phyloP scores from a whole-genome alignment of 768 basidiomycete genomes.

The Lactifluus hygrophoroides region DNA sequence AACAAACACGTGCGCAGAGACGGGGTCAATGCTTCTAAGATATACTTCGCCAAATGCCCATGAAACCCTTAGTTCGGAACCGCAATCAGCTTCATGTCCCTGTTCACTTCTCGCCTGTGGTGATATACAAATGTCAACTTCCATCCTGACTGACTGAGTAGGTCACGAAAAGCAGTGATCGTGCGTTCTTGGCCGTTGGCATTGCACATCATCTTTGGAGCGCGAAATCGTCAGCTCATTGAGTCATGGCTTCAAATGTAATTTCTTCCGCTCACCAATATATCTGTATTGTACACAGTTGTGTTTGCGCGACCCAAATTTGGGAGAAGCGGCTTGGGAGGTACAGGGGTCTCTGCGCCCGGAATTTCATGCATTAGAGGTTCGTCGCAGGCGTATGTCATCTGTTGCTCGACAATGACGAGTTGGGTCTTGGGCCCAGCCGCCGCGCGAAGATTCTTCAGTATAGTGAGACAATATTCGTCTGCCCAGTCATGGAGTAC shows the following conservation, averaged over 20 bases:
- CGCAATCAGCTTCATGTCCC: not conserved
- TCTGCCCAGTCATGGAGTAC: conserved; percentile 26
- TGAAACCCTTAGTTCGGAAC: not conserved
- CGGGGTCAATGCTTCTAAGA: too few relatives aligned
- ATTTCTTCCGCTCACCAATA: conserved; percentile 11
- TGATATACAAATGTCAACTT: not conserved
- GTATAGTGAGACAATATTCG: conserved; percentile 18
- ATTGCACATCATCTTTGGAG: not conserved
- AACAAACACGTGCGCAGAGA: too few relatives aligned
- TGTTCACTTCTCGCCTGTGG: not conserved
- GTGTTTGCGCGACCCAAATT: conserved; percentile 21
- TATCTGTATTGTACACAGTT: conserved; percentile 17
- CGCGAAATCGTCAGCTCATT: too few relatives aligned
- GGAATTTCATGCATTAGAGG: conserved; percentile 11
- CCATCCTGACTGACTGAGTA: not conserved
- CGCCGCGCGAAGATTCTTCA: conserved; percentile 1
- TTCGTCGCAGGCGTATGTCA: conserved; percentile 22
- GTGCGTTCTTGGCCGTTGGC: conserved; percentile 4
- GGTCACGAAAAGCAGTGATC: not conserved
- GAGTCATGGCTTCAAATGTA: not conserved
- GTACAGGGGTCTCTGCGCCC: conserved; percentile 10
- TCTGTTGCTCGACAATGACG: conserved; percentile 24
- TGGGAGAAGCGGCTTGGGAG: conserved; percentile 22
- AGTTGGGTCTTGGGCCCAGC: conserved; percentile 23
- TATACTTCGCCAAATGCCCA: too few relatives aligned